Base-by-base conservation (phyloP, 1,284 basidiomycete genomes). In the Filobasidium uniguttulatum region DNA sequence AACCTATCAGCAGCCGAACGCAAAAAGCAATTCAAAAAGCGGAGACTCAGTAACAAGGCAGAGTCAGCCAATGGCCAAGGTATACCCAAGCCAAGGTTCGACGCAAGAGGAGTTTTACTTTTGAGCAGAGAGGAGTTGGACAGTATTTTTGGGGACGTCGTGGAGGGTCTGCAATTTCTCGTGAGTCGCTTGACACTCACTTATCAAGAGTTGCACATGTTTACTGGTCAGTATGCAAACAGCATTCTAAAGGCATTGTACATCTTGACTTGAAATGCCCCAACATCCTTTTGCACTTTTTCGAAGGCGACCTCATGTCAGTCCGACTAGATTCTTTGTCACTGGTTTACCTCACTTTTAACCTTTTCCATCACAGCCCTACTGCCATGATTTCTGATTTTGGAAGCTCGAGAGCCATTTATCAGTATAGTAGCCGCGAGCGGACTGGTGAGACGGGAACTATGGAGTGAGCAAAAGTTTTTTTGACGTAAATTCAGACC, bases 211-310 rank as follows among this genome's bases (percentile, higher is more conserved):
- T 25, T 12, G 25, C 17, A n/a, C 7, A 17, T 25, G 41, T 26
- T 28, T 29, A 22, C n/a, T 12, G 17, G 9, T 25, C 41, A 44
- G 20, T n/a, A 10, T 22, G n/a, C 30, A 22, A 12, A 33, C 57
- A 89, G 85, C 87, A 91, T 59, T 76, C 81, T 53, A 82, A 79
- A 59, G 83, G 83, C 0, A 86, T 94, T 35, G 63, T 96, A 28
- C 90, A 96, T 64, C 77, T 94, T 4, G 90, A 94, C 61, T 70
- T 93, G 55, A 93, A 94, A 65, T 89, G 89, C 12, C 88, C 85
- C 5, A 96, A 96, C 60, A 85, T 94, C 2, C 71, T 96, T 5
- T 67, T 96, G 37, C 90, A 90, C 10, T 89, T 85, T 81, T 88
- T 93, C 58, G 85, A 90, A 53, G 84, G 83, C n/a, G 74, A 74